Evolutionary conservation across 2,329 filamentous ascomycete genomes (phyloP), one percentile per base, ranked within the genome.

Genomic region (Mollisia scopiformis): DNA sequence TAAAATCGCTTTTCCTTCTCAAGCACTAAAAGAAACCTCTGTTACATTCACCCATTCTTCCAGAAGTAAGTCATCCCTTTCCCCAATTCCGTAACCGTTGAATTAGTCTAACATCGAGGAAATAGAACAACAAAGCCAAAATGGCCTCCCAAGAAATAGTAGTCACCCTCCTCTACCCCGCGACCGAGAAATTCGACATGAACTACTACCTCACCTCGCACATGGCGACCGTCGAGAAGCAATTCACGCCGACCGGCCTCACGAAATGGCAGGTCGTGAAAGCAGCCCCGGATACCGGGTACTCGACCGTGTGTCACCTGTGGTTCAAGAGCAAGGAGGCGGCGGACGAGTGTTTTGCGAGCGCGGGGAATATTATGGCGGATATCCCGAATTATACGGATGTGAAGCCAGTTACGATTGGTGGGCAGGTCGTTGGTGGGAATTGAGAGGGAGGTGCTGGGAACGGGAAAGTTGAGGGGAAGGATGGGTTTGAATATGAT

Each of bases 141-240:
- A 47, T 47, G 43, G 2, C 41, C 19, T 19, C 14, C 10, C 2
- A 11, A 41, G 43, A 6, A 28, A 27, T 25, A 25, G 3, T 51
- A 10, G 39, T 57, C 30, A 61, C 54, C 13, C 25, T 61, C 37
- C 54, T 61, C 39, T 61, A 61, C 49, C 59, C 59, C 16, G 39
- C 19, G 10, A 41, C 25, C 28, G 27, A 33, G 16, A 56, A 57
- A 37, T 61, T 61, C 31, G 54, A 61, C 39, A 28, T 61, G 21
- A 55, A 61, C 30, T 61, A 61, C 37, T 56, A 60, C 35, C 43
- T 60, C 53, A 60, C 50, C 28, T 52, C n/a, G 6, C 58, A 60
- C 37, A 60, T 60, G 59, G 37, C 47, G 6, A 25, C 33, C 39
- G 37, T 54, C 6, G 35, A 53, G 35, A 53, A 53, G 6, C 21